Evolutionary conservation across 768 basidiomycete genomes (phyloP), one percentile per base, ranked within the genome.

Genomic region (Leccinum subgranulosum): DNA sequence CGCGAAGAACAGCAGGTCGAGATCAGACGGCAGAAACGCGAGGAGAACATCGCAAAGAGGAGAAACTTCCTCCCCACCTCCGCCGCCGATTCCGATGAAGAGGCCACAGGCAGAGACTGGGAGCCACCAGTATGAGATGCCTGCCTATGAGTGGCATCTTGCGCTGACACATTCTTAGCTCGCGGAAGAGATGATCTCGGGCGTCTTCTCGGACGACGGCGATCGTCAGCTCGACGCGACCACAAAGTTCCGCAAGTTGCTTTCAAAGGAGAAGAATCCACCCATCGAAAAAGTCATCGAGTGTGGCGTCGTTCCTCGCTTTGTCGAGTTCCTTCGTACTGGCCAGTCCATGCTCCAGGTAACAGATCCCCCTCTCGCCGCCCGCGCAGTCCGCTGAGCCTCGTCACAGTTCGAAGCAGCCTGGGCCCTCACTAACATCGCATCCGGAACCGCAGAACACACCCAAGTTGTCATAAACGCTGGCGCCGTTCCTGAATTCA

Each of bases 251-350:
- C 88, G 97, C 68, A 99, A 98, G 77, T 83, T 99, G 41, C 84
- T 99, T 62, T 98, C 95, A 64, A 99, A 99, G 78, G 97, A 99
- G 79, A 96, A 95, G 80, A 99, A 98, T 73, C 97, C 97, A 49
- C 97, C 96, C 19, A 99, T 99, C 72, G 97, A 99, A 74, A 86
- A 88, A 73, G 97, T 99, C 64, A 98, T 96, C 73, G 92, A 94
- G 66, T 97, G 94, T 74, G 91, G 93, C 56, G 97, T 99, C 43
- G 93, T 99, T 39, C 90, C 93, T 59, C 91, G 96, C 58, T 98
- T 99, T 65, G 97, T 99, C 47, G 87, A 97, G 73, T 98, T 99
- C 76, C 78, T 99, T 63, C 81, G 84, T 64, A 81, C 76, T 39
- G 88, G 88, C 34, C 84, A 88, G 63, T 84, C 90, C 21, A 90